Evolutionary conservation across 257 asterid species (phyloP), one percentile per base, ranked within the genome.

Genomic region (Solanum bulbocastanum): DNA sequence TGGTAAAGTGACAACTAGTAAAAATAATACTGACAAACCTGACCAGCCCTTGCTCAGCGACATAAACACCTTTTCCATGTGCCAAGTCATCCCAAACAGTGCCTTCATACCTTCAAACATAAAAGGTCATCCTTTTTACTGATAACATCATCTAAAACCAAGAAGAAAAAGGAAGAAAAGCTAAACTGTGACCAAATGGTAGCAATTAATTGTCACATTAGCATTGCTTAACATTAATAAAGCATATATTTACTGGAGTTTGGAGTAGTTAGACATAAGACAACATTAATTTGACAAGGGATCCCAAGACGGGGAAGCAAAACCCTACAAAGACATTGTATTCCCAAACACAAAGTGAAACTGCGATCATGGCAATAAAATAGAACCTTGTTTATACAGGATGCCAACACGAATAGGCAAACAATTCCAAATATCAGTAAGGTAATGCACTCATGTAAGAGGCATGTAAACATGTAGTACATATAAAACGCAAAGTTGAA

Each of bases 21-120:
- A 52, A 65, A 39, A 30, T 62, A 32, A 32, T 39, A 73, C 66
- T 65, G 35, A 89, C 94, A 86, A 87, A 97, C 99, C 99, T 96
- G 93, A 97, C 98, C 83, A 96, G 93, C 90, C 98, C 99, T 46
- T 92, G 90, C 94, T 94, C 98, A 36, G 96, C 99, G 36, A 94
- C 94, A 89, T 82, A 94, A 33, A 97, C 99, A 79, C 99, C 99
- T 90, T 94, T 97, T 37, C 99, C 99, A 92, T 97, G 99, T 82
- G 99, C 99, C 92, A 92, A 85, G 91, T 97, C 99, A 94, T 97
- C 99, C 99, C 99, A 97, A 52, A 97, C 99, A 84, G 99, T 97
- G 90, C 99, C 99, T 94, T 97, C 99, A 89, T 96, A 97, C 93
- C 99, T 97, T 92, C 85, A 49, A 82, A 49, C 37, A 58, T 32